Conservation (phyloP, 371 early-diverging fungal genomes). For the Circinella minor region DNA sequence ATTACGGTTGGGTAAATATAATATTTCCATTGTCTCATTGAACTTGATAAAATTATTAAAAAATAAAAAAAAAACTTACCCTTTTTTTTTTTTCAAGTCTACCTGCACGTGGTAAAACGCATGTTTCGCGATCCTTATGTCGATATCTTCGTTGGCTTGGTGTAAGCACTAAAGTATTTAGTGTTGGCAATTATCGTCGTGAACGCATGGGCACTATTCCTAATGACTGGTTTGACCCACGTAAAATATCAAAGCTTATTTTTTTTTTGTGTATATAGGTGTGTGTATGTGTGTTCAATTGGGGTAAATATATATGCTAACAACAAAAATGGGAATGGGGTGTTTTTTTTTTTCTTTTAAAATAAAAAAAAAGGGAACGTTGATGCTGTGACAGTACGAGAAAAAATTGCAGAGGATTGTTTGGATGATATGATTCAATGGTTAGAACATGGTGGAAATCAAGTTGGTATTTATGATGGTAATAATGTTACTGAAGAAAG, state of each 20-base stretch:
- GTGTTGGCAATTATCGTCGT: conserved; percentile 96
- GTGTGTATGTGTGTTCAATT: too few relatives aligned
- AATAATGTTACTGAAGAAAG: conserved; percentile 87
- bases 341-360: too few relatives aligned
- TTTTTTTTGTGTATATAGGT: too few relatives aligned
- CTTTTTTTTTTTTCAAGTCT: conserved; percentile 45
- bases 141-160: conserved; percentile 97
- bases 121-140: conserved; percentile 84
- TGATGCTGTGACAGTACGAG: conserved; percentile 55
- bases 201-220: conserved; percentile 78
- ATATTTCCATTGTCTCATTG: too few relatives aligned
- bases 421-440: conserved; percentile 86
- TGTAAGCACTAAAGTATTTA: conserved; percentile 92
- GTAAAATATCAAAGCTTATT: conserved; percentile 39
- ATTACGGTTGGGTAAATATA: conserved; percentile 79
- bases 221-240: conserved; percentile 88
- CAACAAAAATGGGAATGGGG: too few relatives aligned
- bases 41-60: too few relatives aligned
- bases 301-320: too few relatives aligned
- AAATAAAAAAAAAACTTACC: too few relatives aligned
- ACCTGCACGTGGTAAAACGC: conserved; percentile 91
- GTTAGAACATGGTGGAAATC: conserved; percentile 74
- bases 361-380: conserved; percentile 57
- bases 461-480: conserved; percentile 93
- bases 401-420: conserved; percentile 75